Base-by-base conservation (phyloP, 2,329 filamentous ascomycete genomes). In the Xylaria sp. region DNA sequence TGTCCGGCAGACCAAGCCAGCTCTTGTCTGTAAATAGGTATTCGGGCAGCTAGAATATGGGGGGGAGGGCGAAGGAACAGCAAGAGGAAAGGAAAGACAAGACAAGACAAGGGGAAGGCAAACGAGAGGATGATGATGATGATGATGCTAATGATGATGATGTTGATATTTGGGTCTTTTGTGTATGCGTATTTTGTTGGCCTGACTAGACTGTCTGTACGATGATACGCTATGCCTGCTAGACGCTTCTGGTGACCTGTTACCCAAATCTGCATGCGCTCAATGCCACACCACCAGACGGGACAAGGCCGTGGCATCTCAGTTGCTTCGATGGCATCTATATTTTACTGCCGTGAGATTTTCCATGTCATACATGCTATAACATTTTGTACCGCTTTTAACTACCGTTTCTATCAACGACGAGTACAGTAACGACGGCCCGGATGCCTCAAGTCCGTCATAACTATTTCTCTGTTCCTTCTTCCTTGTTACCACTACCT, bases 381-480 rank as follows among this genome's bases (percentile, higher is more conserved):
- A 10, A 13, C 39, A 45, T 43, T 25, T 39, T 41, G 34, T 43
- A 41, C 53, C 53, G 53, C 53, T 30, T 20, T 18, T 28, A 28
- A 39, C 55, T 39, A 39, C 55, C 13, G 20, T 43, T 23, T 63
- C 25, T 39, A 23, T 56, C 50, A 64, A 32, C 63, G 23, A 53
- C 36, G 10, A 69, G 66, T 67, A 69, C 6, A 69, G 66, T 67
- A 69, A 60, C 63, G 39, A 60, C 68, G 56, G 62, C 28, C 55
- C 68, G 60, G 63, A 56, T 59, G 60, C 60, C 55, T 66, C 63
- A 36, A 63, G 60, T 64, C 66, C 46, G 60, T 55, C 48, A 60
- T 69, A 66, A 59, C 68, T 70, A 64, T 56, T 66, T 66, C 62
- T 68, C 58, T 63, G 57, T 60, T 28, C 61, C 59, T 53, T 65